Evolutionary conservation across 2,329 filamentous ascomycete genomes (phyloP).

Genomic region (Plenodomus tracheiphilus): DNA sequence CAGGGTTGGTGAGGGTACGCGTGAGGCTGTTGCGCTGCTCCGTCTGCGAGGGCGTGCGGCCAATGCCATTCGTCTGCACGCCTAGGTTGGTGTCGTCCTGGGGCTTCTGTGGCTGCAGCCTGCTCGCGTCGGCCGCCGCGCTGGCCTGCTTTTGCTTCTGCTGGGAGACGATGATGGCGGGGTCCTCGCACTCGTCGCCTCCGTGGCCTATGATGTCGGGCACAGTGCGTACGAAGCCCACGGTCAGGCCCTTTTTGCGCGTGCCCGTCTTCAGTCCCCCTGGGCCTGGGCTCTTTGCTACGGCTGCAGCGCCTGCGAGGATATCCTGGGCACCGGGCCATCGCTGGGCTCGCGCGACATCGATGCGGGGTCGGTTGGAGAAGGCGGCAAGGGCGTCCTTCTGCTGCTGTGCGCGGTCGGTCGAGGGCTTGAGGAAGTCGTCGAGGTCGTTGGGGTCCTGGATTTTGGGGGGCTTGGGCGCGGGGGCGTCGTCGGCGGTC

Average conservation of each 20-base stretch:
- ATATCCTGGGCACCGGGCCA: constrained; percentile 56
- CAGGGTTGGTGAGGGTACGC: constrained; percentile 37
- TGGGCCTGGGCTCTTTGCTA: constrained; percentile 37
- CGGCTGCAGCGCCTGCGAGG: constrained; percentile 37
- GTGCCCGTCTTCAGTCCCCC: constrained; percentile 44
- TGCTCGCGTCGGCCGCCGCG: constrained; percentile 20
- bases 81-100: constrained; percentile 38
- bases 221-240: constrained; percentile 71
- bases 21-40: constrained; percentile 37
- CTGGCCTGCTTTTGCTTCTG: constrained; percentile 52
- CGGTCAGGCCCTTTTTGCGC: constrained; percentile 67
- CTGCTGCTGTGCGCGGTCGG: constrained; percentile 46
- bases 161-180: constrained; percentile 69
- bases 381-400: constrained; percentile 32
- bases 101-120: constrained; percentile 19
- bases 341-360: constrained; percentile 54
- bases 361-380: constrained; percentile 48
- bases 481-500: constrained; percentile 40
- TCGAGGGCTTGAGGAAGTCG: constrained; percentile 62
- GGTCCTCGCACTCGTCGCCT: constrained; percentile 79
- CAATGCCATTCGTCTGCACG: constrained; percentile 30
- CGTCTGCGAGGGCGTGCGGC: constrained; percentile 30
- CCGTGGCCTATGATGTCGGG: constrained; percentile 89
- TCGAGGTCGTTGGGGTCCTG: constrained; percentile 52
- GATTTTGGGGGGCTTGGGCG: constrained; percentile 30